A percentile compares a stretch with the other conserved stretches of the same genome.
phyloP scores from a whole-genome alignment of 805 yeast species.

The Kodamaea restingae region DNA sequence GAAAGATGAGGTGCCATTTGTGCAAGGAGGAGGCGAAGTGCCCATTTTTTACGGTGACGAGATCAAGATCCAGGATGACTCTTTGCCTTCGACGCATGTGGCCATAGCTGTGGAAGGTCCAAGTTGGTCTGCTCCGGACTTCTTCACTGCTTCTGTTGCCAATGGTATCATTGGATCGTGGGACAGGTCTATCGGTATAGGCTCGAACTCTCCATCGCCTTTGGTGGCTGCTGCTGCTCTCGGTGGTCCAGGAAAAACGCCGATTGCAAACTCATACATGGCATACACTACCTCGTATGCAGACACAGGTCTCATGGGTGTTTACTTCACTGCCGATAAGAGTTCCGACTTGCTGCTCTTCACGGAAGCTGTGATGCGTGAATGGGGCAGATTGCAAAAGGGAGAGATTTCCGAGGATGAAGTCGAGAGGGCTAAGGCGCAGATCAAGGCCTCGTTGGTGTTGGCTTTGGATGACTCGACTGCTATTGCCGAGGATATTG shows the following conservation, averaged over 20 bases:
- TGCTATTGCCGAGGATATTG: constrained; percentile 95
- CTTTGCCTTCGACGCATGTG: constrained; percentile 84
- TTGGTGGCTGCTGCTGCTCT: constrained; percentile 64
- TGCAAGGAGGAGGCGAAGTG: constrained; percentile 65
- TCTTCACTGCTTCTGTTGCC: constrained; percentile 90
- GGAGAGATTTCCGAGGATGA: constrained; percentile 81
- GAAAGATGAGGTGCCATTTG: constrained; percentile 59
- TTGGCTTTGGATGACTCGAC: constrained; percentile 92
- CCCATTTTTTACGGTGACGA: constrained; percentile 87
- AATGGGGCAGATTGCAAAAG: constrained; percentile 81
- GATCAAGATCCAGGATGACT: constrained; percentile 72
- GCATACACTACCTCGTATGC: constrained; percentile 96
- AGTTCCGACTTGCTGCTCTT: constrained; percentile 61
- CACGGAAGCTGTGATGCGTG: constrained; percentile 70
- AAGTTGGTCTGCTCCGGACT: constrained; percentile 94
- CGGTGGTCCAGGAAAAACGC: constrained; percentile 52
- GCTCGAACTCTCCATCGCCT: constrained; percentile 81
- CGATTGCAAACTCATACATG: constrained; percentile 91
- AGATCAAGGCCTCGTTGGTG: constrained; percentile 85
- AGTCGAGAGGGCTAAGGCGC: constrained; percentile 92
- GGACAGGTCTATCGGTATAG: constrained; percentile 90
- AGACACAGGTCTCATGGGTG: constrained; percentile 97
- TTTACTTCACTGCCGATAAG: constrained; percentile 82
- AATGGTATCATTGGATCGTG: constrained; percentile 96
- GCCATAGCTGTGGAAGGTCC: constrained; percentile 98